Conservation (phyloP, 208 protist genomes). For the Leishmania guyanensis region DNA sequence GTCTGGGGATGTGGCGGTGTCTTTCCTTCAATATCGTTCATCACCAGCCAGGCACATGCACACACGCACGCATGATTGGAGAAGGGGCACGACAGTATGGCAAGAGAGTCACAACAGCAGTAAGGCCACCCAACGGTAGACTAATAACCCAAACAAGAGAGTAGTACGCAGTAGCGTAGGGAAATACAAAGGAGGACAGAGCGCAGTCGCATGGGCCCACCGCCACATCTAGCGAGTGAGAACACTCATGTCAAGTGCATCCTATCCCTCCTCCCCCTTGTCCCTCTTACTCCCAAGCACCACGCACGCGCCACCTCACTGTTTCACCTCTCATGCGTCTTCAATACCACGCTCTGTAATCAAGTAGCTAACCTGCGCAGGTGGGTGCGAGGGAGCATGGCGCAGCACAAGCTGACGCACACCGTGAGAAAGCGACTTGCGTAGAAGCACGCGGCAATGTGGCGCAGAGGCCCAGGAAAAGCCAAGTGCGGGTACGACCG, state of each 20-base stretch:
- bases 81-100: not conserved
- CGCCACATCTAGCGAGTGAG: not conserved
- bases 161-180: too few relatives aligned
- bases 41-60: not conserved
- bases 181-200: not conserved
- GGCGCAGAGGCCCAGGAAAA: conserved; percentile 45
- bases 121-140: not conserved
- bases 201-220: not conserved
- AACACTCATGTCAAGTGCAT: not conserved
- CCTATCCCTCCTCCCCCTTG: not conserved
- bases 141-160: not conserved
- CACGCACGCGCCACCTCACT: not conserved
- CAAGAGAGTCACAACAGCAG: not conserved
- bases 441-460: conserved; percentile 55
- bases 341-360: conserved; percentile 57
- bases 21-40: not conserved
- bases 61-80: not conserved
- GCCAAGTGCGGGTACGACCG: conserved; percentile 55
- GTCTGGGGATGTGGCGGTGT: not conserved
- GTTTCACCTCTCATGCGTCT: conserved; percentile 11
- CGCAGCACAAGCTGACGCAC: conserved; percentile 47
- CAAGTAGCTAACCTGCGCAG: conserved; percentile 32
- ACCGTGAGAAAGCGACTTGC: conserved; percentile 25
- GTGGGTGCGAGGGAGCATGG: conserved; percentile 41
- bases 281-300: not conserved